Evolutionary conservation across 1,139 yeast species (phyloP).

Genomic region (Debaryomyces singareniensis): DNA sequence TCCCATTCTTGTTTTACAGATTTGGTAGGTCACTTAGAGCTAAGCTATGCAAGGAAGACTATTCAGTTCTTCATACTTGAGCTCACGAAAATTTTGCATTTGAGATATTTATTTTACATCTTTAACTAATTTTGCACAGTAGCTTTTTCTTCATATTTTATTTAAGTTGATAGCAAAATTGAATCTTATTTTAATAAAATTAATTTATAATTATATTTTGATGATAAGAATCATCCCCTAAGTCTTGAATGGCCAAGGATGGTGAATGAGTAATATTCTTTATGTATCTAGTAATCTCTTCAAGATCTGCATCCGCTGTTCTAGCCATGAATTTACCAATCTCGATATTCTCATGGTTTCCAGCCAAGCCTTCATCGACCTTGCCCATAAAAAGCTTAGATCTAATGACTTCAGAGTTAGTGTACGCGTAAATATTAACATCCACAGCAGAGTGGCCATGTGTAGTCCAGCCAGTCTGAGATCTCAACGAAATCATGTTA

Average conservation of each 20-base stretch:
- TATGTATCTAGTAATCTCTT: conserved; percentile 42
- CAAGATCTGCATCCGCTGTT: conserved; percentile 50
- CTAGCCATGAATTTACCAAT: conserved; percentile 66
- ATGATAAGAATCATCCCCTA: not conserved
- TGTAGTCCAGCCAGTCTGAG: conserved; percentile 83
- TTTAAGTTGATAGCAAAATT: too few relatives aligned
- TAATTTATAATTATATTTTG: too few relatives aligned
- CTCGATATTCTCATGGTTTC: conserved; percentile 81
- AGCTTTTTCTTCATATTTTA: too few relatives aligned
- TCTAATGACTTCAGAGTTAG: conserved; percentile 44
- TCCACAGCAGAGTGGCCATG: conserved; percentile 90
- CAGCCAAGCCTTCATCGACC: conserved; percentile 48
- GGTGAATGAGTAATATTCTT: conserved; percentile 42
- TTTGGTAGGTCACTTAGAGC: conserved; percentile 63
- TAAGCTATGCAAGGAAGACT: conserved; percentile 62
- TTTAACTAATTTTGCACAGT: too few relatives aligned
- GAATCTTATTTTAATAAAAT: too few relatives aligned
- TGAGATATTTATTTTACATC: too few relatives aligned
- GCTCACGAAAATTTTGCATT: too few relatives aligned
- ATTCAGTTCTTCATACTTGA: conserved; percentile 18
- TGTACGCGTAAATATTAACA: conserved; percentile 72
- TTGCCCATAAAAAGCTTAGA: conserved; percentile 21
- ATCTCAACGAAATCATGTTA: conserved; percentile 59
- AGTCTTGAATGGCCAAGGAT: not conserved
- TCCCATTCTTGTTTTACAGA: conserved; percentile 73